Conservation (phyloP, 139 green algal genomes). For the Spirogloea muscicola region DNA sequence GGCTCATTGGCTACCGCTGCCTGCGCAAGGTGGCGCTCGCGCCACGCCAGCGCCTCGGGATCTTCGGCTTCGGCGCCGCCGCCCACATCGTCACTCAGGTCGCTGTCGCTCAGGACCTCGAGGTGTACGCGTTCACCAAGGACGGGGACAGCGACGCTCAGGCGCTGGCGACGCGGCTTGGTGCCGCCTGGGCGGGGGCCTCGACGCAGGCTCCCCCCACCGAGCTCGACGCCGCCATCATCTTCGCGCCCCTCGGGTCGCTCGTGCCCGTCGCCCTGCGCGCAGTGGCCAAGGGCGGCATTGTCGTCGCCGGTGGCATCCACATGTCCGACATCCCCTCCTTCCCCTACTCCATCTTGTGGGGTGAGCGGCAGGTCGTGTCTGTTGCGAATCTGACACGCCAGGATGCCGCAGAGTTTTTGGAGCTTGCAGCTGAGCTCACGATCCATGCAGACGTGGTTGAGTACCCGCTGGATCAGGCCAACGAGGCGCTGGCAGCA, state of each 20-base stretch:
- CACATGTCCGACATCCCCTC: not conserved
- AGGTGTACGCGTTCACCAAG: constrained; percentile 5
- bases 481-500: too few species aligned
- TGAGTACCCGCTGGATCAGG: too few species aligned
- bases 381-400: not conserved
- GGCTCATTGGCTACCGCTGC: constrained; percentile 6
- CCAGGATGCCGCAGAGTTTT: not conserved
- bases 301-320: not conserved
- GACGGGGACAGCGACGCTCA: not conserved
- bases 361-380: not conserved
- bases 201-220: not conserved
- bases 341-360: not conserved
- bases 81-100: not conserved
- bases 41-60: not conserved
- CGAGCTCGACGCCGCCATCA: not conserved
- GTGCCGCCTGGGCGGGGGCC: not conserved
- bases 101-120: not conserved
- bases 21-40: not conserved
- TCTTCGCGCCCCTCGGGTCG: not conserved
- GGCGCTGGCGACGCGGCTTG: not conserved
- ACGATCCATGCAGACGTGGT: too few species aligned
- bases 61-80: too few species aligned
- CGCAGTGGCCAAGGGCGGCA: not conserved
- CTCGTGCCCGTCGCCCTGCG: constrained; percentile 2
- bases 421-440: not conserved